phyloP scores from a whole-genome alignment of 73 alveolate species.

The Tetrahymena thermophila region DNA sequence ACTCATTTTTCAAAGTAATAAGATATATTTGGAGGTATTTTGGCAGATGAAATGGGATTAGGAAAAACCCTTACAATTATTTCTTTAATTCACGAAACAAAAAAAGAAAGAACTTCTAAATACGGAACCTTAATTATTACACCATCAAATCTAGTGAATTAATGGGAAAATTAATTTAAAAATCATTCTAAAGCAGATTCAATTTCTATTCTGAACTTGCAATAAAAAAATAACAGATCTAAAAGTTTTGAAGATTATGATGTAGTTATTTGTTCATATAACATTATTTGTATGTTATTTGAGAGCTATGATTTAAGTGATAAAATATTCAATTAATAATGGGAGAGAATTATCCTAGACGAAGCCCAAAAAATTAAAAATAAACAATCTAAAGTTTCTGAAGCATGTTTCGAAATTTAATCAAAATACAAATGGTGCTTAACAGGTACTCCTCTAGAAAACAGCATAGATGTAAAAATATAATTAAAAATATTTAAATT shows the following conservation, averaged over 20 bases:
- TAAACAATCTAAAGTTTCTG: slow-evolving; percentile 21
- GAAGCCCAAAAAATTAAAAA: slow-evolving; percentile 40
- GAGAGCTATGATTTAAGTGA: background rate
- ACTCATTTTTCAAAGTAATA: background rate
- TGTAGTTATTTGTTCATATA: background rate
- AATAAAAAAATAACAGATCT: background rate
- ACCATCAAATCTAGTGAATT: slow-evolving; percentile 30
- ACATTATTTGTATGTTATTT: background rate
- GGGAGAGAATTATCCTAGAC: slow-evolving; percentile 45
- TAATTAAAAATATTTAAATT: background rate
- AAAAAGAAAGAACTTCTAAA: background rate
- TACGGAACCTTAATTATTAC: slow-evolving; percentile 9
- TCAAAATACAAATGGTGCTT: slow-evolving; percentile 50
- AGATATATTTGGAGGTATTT: slow-evolving; percentile 46
- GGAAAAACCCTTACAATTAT: slow-evolving; percentile 64
- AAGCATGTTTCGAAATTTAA: slow-evolving; percentile 33
- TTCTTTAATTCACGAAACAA: slow-evolving; percentile 21
- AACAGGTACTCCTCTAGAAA: slow-evolving; percentile 57
- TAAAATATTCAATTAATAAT: background rate
- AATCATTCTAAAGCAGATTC: background rate
- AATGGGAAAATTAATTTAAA: slow-evolving; percentile 25
- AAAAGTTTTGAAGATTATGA: background rate
- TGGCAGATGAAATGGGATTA: slow-evolving; percentile 77
- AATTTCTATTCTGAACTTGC: background rate
- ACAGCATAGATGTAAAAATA: slow-evolving; percentile 31